Conservation (phyloP, 1,284 basidiomycete species). For the Megacollybia platyphylla region DNA sequence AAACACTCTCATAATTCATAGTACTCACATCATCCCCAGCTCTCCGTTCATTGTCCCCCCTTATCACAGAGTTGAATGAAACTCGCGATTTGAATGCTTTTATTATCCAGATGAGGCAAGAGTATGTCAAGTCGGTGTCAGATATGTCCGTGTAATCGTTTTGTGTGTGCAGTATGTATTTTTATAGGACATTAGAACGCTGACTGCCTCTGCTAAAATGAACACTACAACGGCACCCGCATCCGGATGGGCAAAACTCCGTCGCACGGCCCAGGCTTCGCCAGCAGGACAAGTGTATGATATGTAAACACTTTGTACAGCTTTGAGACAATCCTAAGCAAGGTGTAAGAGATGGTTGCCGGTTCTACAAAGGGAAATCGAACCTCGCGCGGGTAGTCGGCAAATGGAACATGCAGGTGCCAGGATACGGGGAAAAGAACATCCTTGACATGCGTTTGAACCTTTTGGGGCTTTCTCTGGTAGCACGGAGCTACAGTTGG, state of each 20-base stretch:
- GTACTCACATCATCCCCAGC: constrained; percentile 60
- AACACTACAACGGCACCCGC: constrained; percentile 41
- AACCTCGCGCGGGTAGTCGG: constrained; percentile 69
- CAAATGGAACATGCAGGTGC: constrained; percentile 56
- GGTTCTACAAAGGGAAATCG: constrained; percentile 9
- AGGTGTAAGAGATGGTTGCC: background rate
- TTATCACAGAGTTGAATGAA: constrained; percentile 53
- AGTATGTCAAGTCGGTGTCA: background rate
- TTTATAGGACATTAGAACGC: too few species aligned
- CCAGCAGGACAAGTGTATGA: constrained; percentile 59
- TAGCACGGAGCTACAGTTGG: constrained; percentile 20
- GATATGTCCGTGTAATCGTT: background rate
- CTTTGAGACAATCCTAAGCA: constrained; percentile 52
- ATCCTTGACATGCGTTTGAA: constrained; percentile 32
- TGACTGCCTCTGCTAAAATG: too few species aligned
- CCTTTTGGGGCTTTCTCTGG: constrained; percentile 11
- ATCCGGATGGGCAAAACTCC: constrained; percentile 40
- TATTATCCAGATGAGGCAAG: constrained; percentile 37
- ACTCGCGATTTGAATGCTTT: constrained; percentile 51
- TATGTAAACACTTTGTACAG: constrained; percentile 55
- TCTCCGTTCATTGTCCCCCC: constrained; percentile 46
- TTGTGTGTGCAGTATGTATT: too few species aligned
- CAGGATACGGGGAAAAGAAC: constrained; percentile 27
- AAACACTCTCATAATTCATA: constrained; percentile 13
- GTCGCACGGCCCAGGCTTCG: constrained; percentile 28